Conservation (phyloP, 2,329 filamentous ascomycete genomes). For the Ophiosphaerella korrae region DNA sequence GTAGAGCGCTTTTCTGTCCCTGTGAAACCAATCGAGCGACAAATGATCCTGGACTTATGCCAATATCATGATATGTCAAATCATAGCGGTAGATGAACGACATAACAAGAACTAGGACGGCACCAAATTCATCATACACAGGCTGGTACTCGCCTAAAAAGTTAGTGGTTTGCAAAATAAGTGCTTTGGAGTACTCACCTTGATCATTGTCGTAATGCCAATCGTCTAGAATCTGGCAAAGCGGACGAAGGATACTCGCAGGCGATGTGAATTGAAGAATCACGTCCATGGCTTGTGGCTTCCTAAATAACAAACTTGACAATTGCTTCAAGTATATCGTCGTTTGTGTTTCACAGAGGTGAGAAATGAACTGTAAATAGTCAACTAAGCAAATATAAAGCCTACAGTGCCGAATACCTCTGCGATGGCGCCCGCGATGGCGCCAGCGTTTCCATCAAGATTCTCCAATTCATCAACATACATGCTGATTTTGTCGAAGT, state of each 20-base stretch:
- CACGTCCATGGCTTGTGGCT: conserved; percentile 73
- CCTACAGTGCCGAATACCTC: conserved; percentile 38
- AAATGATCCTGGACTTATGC: conserved; percentile 68
- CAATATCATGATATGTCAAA: conserved; percentile 68
- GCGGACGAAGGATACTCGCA: conserved; percentile 69
- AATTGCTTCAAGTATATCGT: conserved; percentile 80
- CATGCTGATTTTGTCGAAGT: conserved; percentile 75
- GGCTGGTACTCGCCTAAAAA: conserved; percentile 74
- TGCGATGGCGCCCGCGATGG: conserved; percentile 72
- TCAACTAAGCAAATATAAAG: conserved; percentile 6
- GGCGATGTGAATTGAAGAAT: conserved; percentile 76
- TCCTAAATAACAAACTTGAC: conserved; percentile 74
- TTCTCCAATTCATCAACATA: conserved; percentile 83
- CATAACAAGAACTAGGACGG: conserved; percentile 73
- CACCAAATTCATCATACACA: conserved; percentile 84
- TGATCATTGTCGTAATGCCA: conserved; percentile 86
- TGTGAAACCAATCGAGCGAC: conserved; percentile 68
- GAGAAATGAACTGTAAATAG: conserved; percentile 64
- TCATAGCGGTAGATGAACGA: conserved; percentile 78
- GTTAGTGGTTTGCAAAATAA: conserved; percentile 16
- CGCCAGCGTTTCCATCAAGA: conserved; percentile 89
- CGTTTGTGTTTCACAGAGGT: conserved; percentile 73
- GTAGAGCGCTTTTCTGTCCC: conserved; percentile 61
- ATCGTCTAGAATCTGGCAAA: conserved; percentile 76
- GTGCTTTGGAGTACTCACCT: conserved; percentile 40